Evolutionary conservation across 495 filamentous ascomycete genomes (phyloP).

Genomic region (Neurospora sp.): DNA sequence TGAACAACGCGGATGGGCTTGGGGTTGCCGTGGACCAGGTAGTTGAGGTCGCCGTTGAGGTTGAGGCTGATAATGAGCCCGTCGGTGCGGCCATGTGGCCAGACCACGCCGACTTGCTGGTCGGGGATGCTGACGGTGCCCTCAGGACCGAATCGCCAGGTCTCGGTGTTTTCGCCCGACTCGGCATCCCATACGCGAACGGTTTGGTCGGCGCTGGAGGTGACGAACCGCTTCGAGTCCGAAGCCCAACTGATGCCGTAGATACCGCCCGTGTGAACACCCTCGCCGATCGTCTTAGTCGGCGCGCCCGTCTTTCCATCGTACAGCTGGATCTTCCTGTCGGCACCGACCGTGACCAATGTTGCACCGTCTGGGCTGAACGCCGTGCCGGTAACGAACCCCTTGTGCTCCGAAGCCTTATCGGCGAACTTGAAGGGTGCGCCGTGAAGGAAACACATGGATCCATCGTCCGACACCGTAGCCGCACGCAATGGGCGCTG

Average conservation of each 20-base stretch:
- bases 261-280: conserved; percentile 80
- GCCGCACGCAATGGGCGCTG: conserved; percentile 82
- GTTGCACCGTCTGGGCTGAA: conserved; percentile 84
- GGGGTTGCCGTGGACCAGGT: conserved; percentile 59
- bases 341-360: conserved; percentile 81
- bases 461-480: conserved; percentile 82
- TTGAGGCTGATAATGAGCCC: conserved; percentile 81
- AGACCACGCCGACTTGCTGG: conserved; percentile 91
- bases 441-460: conserved; percentile 83
- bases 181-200: conserved; percentile 86
- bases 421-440: conserved; percentile 90
- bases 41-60: conserved; percentile 82
- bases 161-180: conserved; percentile 60
- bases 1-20: conserved; percentile 62
- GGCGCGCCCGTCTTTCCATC: conserved; percentile 89
- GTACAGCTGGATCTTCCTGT: conserved; percentile 84
- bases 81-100: conserved; percentile 76
- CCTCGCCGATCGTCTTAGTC: conserved; percentile 65
- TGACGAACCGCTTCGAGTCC: conserved; percentile 83
- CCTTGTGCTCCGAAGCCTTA: conserved; percentile 63
- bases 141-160: conserved; percentile 81
- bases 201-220: conserved; percentile 86
- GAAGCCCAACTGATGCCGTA: conserved; percentile 83
- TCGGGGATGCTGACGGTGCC: conserved; percentile 60
- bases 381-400: conserved; percentile 76